A percentile compares a stretch with the other conserved stretches of the same genome.
These are phyloP conservation scores for Colletotrichum sp. DNA, from an alignment of 2,329 filamentous ascomycete genomes.

Conservation along the genomic window DNA sequence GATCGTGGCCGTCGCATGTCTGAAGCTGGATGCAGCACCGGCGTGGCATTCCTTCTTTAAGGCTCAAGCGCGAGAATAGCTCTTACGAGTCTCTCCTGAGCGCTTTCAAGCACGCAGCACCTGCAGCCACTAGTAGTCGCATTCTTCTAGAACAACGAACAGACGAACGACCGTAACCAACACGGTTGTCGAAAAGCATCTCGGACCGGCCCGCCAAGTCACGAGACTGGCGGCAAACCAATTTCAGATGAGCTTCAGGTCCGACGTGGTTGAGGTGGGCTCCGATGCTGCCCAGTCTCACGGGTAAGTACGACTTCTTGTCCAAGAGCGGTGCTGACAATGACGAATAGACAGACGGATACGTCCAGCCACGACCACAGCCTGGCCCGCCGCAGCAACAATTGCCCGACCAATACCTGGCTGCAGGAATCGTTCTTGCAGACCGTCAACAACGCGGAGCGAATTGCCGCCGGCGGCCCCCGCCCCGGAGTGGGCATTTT, in stretches of 20 bases:
- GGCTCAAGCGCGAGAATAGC: background rate
- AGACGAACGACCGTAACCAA: background rate
- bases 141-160: background rate
- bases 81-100: background rate
- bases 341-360: conserved; percentile 5
- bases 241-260: conserved; percentile 14
- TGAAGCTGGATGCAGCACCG: background rate
- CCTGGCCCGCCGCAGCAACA: background rate
- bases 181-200: background rate
- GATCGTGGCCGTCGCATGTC: background rate
- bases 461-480: conserved; percentile 30
- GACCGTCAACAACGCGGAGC: conserved; percentile 29
- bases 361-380: conserved; percentile 26
- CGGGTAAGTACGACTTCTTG: background rate
- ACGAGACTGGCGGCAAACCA: background rate
- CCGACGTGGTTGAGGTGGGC: conserved; percentile 13
- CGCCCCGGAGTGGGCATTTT: conserved; percentile 28
- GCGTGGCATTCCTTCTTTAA: background rate
- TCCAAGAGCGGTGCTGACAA: background rate
- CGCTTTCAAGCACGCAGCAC: background rate
- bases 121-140: background rate
- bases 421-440: conserved; percentile 11
- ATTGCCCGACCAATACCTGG: background rate
- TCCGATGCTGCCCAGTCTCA: background rate
- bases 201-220: background rate